These are phyloP conservation scores for Lodderomyces metapsilosis DNA, from an alignment of 1,139 yeast genomes.

Conservation along the genomic window DNA sequence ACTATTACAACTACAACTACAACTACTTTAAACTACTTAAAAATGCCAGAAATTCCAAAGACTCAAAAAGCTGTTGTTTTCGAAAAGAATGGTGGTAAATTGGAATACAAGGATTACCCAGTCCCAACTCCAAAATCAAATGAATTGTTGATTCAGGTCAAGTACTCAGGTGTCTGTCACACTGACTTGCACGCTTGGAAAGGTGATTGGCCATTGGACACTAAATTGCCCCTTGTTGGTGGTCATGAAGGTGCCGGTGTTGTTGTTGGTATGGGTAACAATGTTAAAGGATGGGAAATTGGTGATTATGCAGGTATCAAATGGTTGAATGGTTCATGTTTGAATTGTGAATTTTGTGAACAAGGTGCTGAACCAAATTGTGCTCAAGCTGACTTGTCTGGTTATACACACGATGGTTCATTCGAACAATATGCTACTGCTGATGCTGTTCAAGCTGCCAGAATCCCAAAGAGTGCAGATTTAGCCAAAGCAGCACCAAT, in stretches of 20 bases:
- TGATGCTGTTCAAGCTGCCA: slow-evolving; percentile 83
- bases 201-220: slow-evolving; percentile 73
- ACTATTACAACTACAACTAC: background rate
- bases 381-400: slow-evolving; percentile 65
- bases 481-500: slow-evolving; percentile 77
- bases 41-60: slow-evolving; percentile 22
- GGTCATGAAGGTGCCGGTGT: slow-evolving; percentile 87
- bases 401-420: slow-evolving; percentile 79
- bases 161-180: slow-evolving; percentile 79
- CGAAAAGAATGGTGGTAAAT: slow-evolving; percentile 40
- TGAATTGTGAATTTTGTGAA: slow-evolving; percentile 68
- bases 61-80: slow-evolving; percentile 41
- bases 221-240: slow-evolving; percentile 71
- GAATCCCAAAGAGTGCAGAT: slow-evolving; percentile 67
- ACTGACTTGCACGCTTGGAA: slow-evolving; percentile 80
- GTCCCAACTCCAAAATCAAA: slow-evolving; percentile 69
- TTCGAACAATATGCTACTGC: slow-evolving; percentile 83
- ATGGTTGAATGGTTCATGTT: slow-evolving; percentile 74
- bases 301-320: slow-evolving; percentile 76
- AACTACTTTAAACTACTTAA: background rate
- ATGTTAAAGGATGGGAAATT: slow-evolving; percentile 63
- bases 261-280: slow-evolving; percentile 70
- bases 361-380: slow-evolving; percentile 66
- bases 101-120: slow-evolving; percentile 60
- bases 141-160: slow-evolving; percentile 64